A percentile compares a stretch with the other conserved stretches of the same genome.
Evolutionary conservation across 306 rosid genomes (phyloP).

Genomic region (Mimosa bimucronata): DNA sequence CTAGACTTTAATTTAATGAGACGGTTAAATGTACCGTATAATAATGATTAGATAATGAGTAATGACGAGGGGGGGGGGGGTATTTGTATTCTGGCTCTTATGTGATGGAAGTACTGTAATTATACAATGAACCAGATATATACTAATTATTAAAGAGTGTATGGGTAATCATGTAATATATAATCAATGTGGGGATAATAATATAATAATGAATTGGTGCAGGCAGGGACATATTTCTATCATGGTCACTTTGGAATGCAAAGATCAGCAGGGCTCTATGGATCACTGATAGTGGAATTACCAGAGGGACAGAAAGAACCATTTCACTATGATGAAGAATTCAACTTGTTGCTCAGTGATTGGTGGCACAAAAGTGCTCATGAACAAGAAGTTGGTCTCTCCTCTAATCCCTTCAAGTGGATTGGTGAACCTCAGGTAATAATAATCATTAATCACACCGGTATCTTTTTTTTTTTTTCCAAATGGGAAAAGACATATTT

Average conservation of each 20-base stretch:
- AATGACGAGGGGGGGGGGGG: too few relatives aligned
- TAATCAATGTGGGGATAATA: not conserved
- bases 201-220: not conserved
- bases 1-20: too few relatives aligned
- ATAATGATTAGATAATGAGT: too few relatives aligned
- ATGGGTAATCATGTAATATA: not conserved
- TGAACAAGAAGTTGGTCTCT: slow-evolving; percentile 79
- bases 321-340: slow-evolving; percentile 74
- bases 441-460: not conserved
- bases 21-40: too few relatives aligned
- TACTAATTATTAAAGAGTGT: too few relatives aligned
- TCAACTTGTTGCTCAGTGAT: slow-evolving; percentile 73
- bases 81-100: too few relatives aligned
- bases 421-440: slow-evolving; percentile 88
- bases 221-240: slow-evolving; percentile 88
- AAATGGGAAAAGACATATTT: not conserved
- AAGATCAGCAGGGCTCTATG: slow-evolving; percentile 87
- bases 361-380: slow-evolving; percentile 67
- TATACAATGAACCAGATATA: too few relatives aligned
- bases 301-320: slow-evolving; percentile 59
- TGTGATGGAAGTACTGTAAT: too few relatives aligned
- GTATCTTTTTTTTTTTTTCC: not conserved
- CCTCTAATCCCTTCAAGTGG: slow-evolving; percentile 69
- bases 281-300: slow-evolving; percentile 75
- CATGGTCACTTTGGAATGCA: slow-evolving; percentile 95